A percentile compares a stretch with the other conserved stretches of the same genome.
phyloP scores from a whole-genome alignment of 106 monocot species.

The Allium fistulosum region DNA sequence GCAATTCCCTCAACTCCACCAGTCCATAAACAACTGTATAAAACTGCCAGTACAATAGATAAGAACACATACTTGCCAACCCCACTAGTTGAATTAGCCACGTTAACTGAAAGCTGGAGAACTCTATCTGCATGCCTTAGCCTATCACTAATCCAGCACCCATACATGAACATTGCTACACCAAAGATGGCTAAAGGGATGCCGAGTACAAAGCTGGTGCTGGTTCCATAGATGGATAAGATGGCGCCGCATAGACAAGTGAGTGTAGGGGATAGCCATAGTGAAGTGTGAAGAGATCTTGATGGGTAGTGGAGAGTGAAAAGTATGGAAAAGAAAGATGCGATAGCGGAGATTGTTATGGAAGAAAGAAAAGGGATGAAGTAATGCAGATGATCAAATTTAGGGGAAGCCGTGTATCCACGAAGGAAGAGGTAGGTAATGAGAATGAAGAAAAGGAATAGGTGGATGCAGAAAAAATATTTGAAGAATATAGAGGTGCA shows the following conservation, averaged over 20 bases:
- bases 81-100: not conserved
- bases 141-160: slow-evolving; percentile 48
- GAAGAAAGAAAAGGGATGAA: slow-evolving; percentile 43
- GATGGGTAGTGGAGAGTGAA: slow-evolving; percentile 23
- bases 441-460: slow-evolving; percentile 22
- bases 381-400: slow-evolving; percentile 22
- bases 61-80: slow-evolving; percentile 9
- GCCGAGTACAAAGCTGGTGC: slow-evolving; percentile 19
- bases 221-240: slow-evolving; percentile 30
- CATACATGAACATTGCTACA: slow-evolving; percentile 33
- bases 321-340: slow-evolving; percentile 23
- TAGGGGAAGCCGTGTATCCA: slow-evolving; percentile 6
- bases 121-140: slow-evolving; percentile 23
- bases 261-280: slow-evolving; percentile 52
- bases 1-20: slow-evolving; percentile 34
- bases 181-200: slow-evolving; percentile 8
- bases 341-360: slow-evolving; percentile 10
- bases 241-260: slow-evolving; percentile 21
- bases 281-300: slow-evolving; percentile 24
- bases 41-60: slow-evolving; percentile 13
- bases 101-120: slow-evolving; percentile 20
- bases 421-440: slow-evolving; percentile 29
- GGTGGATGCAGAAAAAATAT: slow-evolving; percentile 35
- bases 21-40: slow-evolving; percentile 40
- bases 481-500: slow-evolving; percentile 17